Percentiles rank a stretch among this genome's conserved stretches.
These are phyloP conservation scores for Diaporthe sp. DNA, from an alignment of 2,329 filamentous ascomycete genomes.

Conservation along the genomic window DNA sequence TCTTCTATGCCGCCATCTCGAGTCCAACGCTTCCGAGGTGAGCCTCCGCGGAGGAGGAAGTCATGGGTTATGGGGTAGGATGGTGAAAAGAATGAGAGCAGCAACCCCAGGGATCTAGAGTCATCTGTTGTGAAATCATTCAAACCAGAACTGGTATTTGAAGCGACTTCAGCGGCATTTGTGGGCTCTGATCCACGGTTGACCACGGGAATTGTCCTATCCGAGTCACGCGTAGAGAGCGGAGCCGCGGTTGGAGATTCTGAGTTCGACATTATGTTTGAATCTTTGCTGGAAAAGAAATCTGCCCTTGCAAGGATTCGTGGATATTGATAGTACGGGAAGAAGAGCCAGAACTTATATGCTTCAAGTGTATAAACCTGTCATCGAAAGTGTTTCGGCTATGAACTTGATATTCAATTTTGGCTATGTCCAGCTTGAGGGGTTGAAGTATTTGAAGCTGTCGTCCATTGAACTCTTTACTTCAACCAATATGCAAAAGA, in stretches of 20 bases:
- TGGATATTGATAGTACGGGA: neutral
- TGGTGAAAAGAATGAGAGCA: slow-evolving; percentile 11
- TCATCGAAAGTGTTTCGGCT: too few relatives aligned
- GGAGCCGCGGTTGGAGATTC: neutral
- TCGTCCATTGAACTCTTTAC: neutral
- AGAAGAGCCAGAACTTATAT: neutral
- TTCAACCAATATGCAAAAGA: neutral
- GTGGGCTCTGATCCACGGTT: neutral
- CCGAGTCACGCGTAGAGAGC: too few relatives aligned
- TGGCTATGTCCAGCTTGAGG: neutral
- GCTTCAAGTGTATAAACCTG: neutral
- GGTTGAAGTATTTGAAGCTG: neutral
- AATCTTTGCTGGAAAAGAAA: neutral
- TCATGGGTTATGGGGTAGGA: neutral
- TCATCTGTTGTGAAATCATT: neutral
- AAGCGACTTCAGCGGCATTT: neutral
- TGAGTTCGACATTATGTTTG: neutral
- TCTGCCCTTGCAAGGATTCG: neutral
- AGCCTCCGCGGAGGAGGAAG: slow-evolving; percentile 6
- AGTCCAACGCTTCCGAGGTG: slow-evolving; percentile 20
- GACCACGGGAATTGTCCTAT: neutral
- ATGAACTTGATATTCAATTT: neutral
- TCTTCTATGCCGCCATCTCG: neutral
- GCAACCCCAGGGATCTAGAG: neutral
- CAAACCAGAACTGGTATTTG: neutral